Evolutionary conservation across 2,329 filamentous ascomycete species (phyloP).

Genomic region (Colletotrichum sp.): DNA sequence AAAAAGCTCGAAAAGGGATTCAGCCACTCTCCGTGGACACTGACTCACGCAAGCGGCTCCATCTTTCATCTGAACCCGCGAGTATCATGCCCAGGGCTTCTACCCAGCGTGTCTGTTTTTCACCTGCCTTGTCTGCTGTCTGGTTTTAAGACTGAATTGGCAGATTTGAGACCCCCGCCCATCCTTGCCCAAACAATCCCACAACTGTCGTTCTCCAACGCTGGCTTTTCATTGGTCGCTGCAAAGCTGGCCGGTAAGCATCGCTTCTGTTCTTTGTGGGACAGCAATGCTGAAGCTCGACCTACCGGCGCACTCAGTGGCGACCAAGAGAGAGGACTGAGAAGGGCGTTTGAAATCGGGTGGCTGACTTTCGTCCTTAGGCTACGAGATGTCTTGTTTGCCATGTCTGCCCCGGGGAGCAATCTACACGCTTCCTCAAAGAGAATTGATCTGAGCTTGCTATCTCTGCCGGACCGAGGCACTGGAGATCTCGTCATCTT

Average conservation of each 20-base stretch:
- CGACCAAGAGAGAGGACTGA: neutral
- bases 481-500: neutral
- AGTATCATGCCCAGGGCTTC: too few species aligned
- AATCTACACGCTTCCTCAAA: too few species aligned
- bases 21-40: too few species aligned
- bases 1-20: too few species aligned
- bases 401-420: too few species aligned
- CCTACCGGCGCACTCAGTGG: neutral
- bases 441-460: neutral
- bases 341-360: too few species aligned
- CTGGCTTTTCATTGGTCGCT: neutral
- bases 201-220: neutral
- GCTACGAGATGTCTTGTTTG: too few species aligned
- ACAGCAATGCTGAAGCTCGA: neutral
- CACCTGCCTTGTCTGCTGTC: neutral
- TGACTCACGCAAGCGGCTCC: too few species aligned
- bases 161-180: neutral
- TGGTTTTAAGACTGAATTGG: neutral
- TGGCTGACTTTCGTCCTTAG: too few species aligned
- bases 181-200: neutral
- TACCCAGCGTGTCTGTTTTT: too few species aligned
- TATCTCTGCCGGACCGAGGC: neutral
- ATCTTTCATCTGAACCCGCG: too few species aligned
- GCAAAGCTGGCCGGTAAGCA: neutral
- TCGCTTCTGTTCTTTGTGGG: too few species aligned